A percentile compares a stretch with the other conserved stretches of the same genome.
phyloP scores from a whole-genome alignment of 1,284 basidiomycete species.

The Albatrellus sp. region DNA sequence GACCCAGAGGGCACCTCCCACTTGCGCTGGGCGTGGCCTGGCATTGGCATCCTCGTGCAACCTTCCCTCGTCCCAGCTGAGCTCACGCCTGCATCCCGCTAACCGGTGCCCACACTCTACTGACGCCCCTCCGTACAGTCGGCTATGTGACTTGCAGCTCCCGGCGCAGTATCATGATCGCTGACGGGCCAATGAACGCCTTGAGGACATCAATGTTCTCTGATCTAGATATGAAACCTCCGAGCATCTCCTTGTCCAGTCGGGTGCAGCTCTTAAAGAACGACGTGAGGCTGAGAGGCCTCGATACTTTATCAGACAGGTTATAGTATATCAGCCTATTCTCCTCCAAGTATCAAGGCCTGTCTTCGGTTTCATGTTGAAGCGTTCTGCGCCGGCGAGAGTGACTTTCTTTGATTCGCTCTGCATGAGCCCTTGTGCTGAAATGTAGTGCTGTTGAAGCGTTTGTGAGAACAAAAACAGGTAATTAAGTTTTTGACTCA shows the following conservation, averaged over 20 bases:
- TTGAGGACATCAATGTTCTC: conserved; percentile 81
- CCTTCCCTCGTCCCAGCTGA: too few relatives aligned
- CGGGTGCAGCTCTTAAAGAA: conserved; percentile 83
- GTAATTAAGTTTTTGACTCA: conserved; percentile 5
- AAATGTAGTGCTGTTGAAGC: conserved; percentile 34
- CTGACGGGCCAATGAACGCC: conserved; percentile 77
- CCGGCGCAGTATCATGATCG: too few relatives aligned
- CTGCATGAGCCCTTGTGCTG: conserved; percentile 48
- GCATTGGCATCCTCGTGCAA: too few relatives aligned
- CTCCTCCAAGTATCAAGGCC: conserved; percentile 85
- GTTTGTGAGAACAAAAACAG: neutral
- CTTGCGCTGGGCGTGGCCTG: too few relatives aligned
- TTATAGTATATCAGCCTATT: conserved; percentile 74
- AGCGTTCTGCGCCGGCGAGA: conserved; percentile 74
- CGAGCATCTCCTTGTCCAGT: conserved; percentile 88
- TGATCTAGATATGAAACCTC: conserved; percentile 87
- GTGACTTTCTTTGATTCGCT: conserved; percentile 77
- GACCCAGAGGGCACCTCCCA: too few relatives aligned
- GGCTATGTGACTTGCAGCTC: too few relatives aligned
- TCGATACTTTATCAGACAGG: conserved; percentile 41
- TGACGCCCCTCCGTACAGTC: too few relatives aligned
- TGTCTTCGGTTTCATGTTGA: conserved; percentile 93
- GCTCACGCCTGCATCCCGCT: too few relatives aligned
- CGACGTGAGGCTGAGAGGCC: conserved; percentile 54
- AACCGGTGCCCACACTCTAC: too few relatives aligned